These are phyloP conservation scores for Calcarisporium arbuscula DNA, from an alignment of 2,329 filamentous ascomycete genomes.

Conservation along the genomic window DNA sequence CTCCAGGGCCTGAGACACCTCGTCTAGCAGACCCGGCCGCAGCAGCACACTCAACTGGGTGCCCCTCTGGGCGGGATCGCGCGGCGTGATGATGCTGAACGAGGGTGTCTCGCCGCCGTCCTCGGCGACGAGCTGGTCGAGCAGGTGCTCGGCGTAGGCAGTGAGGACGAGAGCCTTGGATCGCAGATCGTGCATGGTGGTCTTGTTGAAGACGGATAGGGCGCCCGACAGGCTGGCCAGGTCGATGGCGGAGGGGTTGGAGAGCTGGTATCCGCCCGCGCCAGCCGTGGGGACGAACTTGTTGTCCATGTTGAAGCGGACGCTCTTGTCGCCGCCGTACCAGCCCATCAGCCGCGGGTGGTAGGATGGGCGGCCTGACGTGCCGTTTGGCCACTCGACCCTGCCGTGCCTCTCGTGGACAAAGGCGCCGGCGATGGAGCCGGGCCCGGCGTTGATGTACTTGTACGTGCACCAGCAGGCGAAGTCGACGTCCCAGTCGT, in stretches of 20 bases:
- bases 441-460: conserved; percentile 82
- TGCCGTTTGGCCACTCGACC: conserved; percentile 37
- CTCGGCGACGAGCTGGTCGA: conserved; percentile 39
- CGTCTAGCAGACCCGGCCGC: conserved; percentile 62
- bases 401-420: conserved; percentile 69
- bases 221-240: conserved; percentile 68
- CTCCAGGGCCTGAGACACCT: conserved; percentile 57
- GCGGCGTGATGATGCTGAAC: conserved; percentile 64
- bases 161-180: conserved; percentile 68
- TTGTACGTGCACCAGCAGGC: conserved; percentile 94
- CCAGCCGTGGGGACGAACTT: conserved; percentile 70
- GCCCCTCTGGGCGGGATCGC: conserved; percentile 60
- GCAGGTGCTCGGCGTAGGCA: conserved; percentile 65
- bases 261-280: conserved; percentile 77
- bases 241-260: conserved; percentile 74
- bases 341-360: conserved; percentile 69
- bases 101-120: conserved; percentile 24
- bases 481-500: conserved; percentile 89
- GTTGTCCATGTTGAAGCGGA: conserved; percentile 79
- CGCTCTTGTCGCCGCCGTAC: conserved; percentile 77
- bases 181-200: conserved; percentile 62
- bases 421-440: conserved; percentile 72
- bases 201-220: conserved; percentile 67
- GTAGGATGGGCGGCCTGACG: conserved; percentile 37
- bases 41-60: conserved; percentile 74